Base-by-base conservation (phyloP, 2,329 filamentous ascomycete genomes). In the Colletotrichum sp. region DNA sequence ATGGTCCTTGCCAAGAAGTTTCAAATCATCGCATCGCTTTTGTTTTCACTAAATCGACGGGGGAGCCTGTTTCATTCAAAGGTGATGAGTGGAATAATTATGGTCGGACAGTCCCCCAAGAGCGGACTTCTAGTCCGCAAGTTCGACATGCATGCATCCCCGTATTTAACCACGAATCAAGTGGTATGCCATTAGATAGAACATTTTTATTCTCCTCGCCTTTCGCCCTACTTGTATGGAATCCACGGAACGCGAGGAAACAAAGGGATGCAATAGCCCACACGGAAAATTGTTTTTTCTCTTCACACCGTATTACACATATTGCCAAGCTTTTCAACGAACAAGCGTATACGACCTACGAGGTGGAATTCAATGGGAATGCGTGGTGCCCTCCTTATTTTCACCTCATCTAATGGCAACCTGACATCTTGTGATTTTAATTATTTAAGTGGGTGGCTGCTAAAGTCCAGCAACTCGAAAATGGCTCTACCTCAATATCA, bases 91-190 rank as follows among this genome's bases (percentile, higher is more conserved):
- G 57, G 67, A 52, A 70, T 18, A 70, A 70, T 48, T 26, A 21
- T 16, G 30, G 8, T 26, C 9, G 36, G 21, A 38, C 26, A 34
- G 26, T 52, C 8, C 26, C 60, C 67, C 57, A 15, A 52, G 36
- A 55, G 43, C 36, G 67, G 36, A 63, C 10, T 32, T 34, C 8
- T 9, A 48, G 55, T n/a, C 32, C 32, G 7, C 6, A 8, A 3
- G 6, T 10, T 34, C 34, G 26, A 32, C 34, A 6, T 30, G 16
- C 36, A 57, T n/a, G 48, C 13, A 30, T 26, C 1, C 12, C 6
- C 1, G 48, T 30, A 36, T 69, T 70, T 18, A 70, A 70, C 57
- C 67, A 70, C 67, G 57, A 70, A 70, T 70, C 67, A 70, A 48
- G n/a, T 21, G 43, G 10, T 6, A 1, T 7, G 3, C 1, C 43